Evolutionary conservation across 2,329 filamentous ascomycete species (phyloP).

Genomic region (Cladosporium velox): DNA sequence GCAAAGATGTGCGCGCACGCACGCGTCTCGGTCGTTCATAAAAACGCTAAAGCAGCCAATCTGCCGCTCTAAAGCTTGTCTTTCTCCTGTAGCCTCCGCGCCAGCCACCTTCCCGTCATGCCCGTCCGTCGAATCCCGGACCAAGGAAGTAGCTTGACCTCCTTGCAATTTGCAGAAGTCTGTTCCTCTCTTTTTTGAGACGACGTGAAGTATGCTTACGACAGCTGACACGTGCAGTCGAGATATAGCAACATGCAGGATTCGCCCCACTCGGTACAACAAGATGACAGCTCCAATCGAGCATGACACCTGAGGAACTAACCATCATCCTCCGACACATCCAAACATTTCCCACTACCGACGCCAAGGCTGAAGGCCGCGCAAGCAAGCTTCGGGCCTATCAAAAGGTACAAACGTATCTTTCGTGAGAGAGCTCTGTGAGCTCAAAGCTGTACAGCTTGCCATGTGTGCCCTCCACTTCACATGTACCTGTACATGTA

Average conservation of each 20-base stretch:
- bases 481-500: slow-evolving; percentile 2
- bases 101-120: slow-evolving; percentile 6
- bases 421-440: neutral
- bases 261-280: neutral
- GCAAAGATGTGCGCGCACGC: neutral
- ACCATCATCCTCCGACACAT: neutral
- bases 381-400: slow-evolving; percentile 18
- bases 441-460: neutral
- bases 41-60: neutral
- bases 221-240: neutral
- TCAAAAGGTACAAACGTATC: slow-evolving; percentile 6
- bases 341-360: neutral
- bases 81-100: neutral
- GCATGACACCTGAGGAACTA: neutral
- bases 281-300: neutral
- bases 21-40: neutral
- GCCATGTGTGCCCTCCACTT: slow-evolving; percentile 1
- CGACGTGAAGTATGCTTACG: too few species aligned
- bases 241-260: neutral
- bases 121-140: neutral
- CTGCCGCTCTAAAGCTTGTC: slow-evolving; percentile 8
- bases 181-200: neutral
- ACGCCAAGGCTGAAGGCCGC: slow-evolving; percentile 17
- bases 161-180: neutral
- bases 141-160: neutral